Evolutionary conservation across 1,284 basidiomycete genomes (phyloP).

Genomic region (Microbotryum intermedium): DNA sequence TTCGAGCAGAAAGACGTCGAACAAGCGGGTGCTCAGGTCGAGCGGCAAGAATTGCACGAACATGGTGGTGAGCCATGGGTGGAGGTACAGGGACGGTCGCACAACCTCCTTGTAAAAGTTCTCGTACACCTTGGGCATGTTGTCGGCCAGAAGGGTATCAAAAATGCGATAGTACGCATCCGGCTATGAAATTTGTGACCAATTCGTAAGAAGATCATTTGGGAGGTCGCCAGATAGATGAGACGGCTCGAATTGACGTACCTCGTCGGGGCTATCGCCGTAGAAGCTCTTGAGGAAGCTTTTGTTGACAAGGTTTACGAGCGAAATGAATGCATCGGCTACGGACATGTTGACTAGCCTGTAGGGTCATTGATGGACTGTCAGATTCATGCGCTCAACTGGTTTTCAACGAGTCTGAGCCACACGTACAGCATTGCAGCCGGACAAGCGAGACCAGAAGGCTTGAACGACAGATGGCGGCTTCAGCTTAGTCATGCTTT

Average conservation of each 20-base stretch:
- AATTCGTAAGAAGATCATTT: neutral
- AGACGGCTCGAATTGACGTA: slow-evolving; percentile 43
- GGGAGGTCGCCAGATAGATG: neutral
- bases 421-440: slow-evolving; percentile 40
- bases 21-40: slow-evolving; percentile 33
- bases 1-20: slow-evolving; percentile 62
- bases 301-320: slow-evolving; percentile 80
- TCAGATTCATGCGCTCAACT: neutral
- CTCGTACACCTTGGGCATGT: slow-evolving; percentile 74
- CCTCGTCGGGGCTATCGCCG: slow-evolving; percentile 67
- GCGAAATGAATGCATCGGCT: slow-evolving; percentile 67
- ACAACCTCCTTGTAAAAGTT: slow-evolving; percentile 44
- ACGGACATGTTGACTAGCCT: slow-evolving; percentile 67
- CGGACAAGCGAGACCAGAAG: slow-evolving; percentile 27
- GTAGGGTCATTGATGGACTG: slow-evolving; percentile 19
- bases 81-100: slow-evolving; percentile 65
- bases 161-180: slow-evolving; percentile 59
- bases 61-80: slow-evolving; percentile 65
- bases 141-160: slow-evolving; percentile 80
- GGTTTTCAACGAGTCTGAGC: slow-evolving; percentile 43
- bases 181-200: neutral
- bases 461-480: neutral
- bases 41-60: slow-evolving; percentile 49
- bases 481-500: neutral
- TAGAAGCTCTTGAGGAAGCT: slow-evolving; percentile 81